Evolutionary conservation across 148 eudicot species (phyloP).

Genomic region (Mesembryanthemum crystallinum): DNA sequence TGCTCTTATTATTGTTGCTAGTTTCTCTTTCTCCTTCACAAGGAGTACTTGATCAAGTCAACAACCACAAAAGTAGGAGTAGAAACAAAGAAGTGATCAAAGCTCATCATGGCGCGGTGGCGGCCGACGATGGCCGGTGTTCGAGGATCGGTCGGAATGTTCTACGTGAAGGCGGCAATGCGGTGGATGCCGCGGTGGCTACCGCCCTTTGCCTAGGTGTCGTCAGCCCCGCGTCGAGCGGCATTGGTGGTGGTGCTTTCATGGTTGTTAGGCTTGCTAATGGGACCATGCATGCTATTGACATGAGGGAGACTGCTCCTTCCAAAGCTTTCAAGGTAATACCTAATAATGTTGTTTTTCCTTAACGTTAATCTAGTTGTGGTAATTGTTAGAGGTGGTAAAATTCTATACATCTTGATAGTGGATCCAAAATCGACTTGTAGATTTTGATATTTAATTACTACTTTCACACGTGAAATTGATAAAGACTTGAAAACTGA

Average conservation of each 20-base stretch:
- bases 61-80: background rate
- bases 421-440: no score
- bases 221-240: conserved; percentile 8
- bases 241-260: conserved; percentile 7
- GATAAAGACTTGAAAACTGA: no score
- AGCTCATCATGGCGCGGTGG: conserved; percentile 4
- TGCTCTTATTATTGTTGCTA: no score
- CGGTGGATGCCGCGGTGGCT: conserved; percentile 5
- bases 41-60: background rate
- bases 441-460: no score
- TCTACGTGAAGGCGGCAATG: background rate
- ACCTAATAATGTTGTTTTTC: no score
- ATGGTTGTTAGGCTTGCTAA: conserved; percentile 3
- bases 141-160: background rate
- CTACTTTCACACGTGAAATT: no score
- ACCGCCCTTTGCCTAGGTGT: conserved; percentile 5
- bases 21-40: background rate
- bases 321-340: background rate
- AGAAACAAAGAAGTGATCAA: background rate
- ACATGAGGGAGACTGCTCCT: conserved; percentile 11
- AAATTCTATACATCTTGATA: no score
- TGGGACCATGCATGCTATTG: conserved; percentile 2
- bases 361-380: no score
- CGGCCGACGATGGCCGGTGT: conserved; percentile 8
- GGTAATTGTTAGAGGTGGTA: no score